These are phyloP conservation scores for Monilinia fructigena DNA, from an alignment of 2,329 filamentous ascomycete species.

Conservation along the genomic window DNA sequence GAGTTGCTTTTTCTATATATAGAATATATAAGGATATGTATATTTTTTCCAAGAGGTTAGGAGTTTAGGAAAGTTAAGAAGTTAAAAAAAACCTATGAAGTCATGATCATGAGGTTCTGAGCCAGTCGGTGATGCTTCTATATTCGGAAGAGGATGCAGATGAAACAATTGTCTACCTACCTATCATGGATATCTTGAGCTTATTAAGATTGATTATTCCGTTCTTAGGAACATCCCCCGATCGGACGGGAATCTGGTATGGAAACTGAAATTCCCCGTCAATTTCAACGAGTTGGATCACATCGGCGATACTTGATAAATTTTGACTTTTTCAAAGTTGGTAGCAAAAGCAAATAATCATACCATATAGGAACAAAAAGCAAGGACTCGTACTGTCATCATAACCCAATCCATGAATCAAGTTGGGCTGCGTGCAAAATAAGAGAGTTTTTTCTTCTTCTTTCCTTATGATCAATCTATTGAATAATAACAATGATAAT, in stretches of 20 bases:
- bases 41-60: no score
- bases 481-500: no score
- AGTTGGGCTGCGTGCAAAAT: background rate
- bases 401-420: background rate
- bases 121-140: background rate
- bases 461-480: no score
- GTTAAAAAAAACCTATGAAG: no score
- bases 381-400: background rate
- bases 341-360: background rate
- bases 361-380: background rate
- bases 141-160: constrained; percentile 8
- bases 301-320: background rate
- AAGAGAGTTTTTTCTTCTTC: background rate
- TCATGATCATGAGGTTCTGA: background rate
- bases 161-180: constrained; percentile 4
- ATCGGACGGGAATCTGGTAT: background rate
- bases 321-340: background rate
- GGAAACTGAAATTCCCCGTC: background rate
- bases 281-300: background rate
- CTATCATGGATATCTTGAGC: background rate
- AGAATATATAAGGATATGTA: no score
- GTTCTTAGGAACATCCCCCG: background rate
- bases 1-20: no score
- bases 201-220: background rate
- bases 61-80: no score